phyloP scores from a whole-genome alignment of 2,329 filamentous ascomycete genomes.

The Colletotrichum scovillei region DNA sequence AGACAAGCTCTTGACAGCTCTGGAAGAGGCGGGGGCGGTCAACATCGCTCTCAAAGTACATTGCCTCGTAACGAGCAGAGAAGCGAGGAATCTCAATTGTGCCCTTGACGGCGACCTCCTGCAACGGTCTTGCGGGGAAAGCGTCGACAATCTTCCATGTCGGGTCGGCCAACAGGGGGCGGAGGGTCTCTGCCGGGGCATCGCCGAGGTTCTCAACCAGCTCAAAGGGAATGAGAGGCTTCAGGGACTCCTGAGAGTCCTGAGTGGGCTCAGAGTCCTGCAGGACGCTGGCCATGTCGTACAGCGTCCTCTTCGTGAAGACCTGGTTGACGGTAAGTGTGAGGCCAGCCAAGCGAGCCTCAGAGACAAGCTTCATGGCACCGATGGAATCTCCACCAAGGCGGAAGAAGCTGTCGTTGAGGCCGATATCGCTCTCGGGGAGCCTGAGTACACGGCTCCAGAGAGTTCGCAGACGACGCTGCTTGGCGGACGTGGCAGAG shows the following conservation, averaged over 20 bases:
- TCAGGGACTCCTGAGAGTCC: conserved; percentile 14
- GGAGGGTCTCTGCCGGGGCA: conserved; percentile 51
- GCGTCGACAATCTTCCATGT: conserved; percentile 65
- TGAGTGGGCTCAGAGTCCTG: conserved; percentile 47
- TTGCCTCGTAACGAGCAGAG: conserved; percentile 72
- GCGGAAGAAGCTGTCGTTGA: conserved; percentile 70
- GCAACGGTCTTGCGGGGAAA: conserved; percentile 68
- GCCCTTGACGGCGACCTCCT: conserved; percentile 68
- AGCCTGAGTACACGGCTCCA: conserved; percentile 61
- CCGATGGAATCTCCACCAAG: conserved; percentile 70
- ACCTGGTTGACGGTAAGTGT: conserved; percentile 66
- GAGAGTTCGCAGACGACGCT: conserved; percentile 55
- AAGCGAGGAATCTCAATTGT: conserved; percentile 69
- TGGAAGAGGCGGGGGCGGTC: conserved; percentile 59
- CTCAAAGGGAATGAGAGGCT: conserved; percentile 59
- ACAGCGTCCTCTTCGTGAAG: conserved; percentile 60
- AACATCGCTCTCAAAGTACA: conserved; percentile 67
- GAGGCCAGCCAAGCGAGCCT: conserved; percentile 59
- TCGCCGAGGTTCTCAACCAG: conserved; percentile 60
- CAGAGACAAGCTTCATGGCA: conserved; percentile 71
- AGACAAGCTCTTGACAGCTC: conserved; percentile 66
- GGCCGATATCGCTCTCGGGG: conserved; percentile 57
- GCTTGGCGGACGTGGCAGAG: conserved; percentile 53
- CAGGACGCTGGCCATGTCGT: conserved; percentile 65
- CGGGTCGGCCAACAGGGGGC: conserved; percentile 61